Evolutionary conservation across 1,139 yeast genomes (phyloP).

Genomic region (Suhomyces guaymorum): DNA sequence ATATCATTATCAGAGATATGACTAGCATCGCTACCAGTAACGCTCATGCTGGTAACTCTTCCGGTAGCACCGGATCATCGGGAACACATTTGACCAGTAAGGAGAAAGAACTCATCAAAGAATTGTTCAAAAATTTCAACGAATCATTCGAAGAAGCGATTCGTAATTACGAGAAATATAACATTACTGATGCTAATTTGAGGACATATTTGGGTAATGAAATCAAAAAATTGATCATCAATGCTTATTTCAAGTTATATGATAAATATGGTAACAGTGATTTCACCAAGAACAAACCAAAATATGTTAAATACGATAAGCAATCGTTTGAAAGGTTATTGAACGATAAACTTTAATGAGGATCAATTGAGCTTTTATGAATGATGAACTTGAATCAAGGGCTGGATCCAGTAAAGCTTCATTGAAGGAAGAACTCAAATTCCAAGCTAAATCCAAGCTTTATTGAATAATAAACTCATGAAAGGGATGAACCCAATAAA

Average conservation of each 20-base stretch:
- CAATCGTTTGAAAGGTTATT: slow-evolving; percentile 54
- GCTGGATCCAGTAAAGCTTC: no score
- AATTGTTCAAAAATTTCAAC: slow-evolving; percentile 79
- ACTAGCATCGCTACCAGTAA: slow-evolving; percentile 52
- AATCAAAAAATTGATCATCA: slow-evolving; percentile 68
- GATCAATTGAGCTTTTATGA: no score
- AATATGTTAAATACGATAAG: slow-evolving; percentile 74
- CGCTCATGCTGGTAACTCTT: slow-evolving; percentile 39
- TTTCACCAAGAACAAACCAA: slow-evolving; percentile 68
- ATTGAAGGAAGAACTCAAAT: no score
- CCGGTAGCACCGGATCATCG: slow-evolving; percentile 19
- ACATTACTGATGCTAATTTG: slow-evolving; percentile 66
- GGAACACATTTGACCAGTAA: slow-evolving; percentile 49
- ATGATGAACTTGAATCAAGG: no score
- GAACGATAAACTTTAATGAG: slow-evolving; percentile 38
- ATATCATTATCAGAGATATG: slow-evolving; percentile 68
- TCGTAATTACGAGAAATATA: slow-evolving; percentile 60
- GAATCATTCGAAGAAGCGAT: slow-evolving; percentile 78
- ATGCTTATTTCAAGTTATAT: slow-evolving; percentile 81
- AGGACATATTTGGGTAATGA: slow-evolving; percentile 63
- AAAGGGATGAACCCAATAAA: no score
- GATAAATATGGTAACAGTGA: slow-evolving; percentile 72
- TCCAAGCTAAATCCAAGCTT: no score
- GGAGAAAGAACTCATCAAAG: slow-evolving; percentile 83
- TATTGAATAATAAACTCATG: no score